Percentiles rank a stretch among this genome's conserved stretches.
These are phyloP conservation scores for Teratosphaeria pseudoeucalypti DNA, from an alignment of 2,329 filamentous ascomycete species.

Conservation along the genomic window DNA sequence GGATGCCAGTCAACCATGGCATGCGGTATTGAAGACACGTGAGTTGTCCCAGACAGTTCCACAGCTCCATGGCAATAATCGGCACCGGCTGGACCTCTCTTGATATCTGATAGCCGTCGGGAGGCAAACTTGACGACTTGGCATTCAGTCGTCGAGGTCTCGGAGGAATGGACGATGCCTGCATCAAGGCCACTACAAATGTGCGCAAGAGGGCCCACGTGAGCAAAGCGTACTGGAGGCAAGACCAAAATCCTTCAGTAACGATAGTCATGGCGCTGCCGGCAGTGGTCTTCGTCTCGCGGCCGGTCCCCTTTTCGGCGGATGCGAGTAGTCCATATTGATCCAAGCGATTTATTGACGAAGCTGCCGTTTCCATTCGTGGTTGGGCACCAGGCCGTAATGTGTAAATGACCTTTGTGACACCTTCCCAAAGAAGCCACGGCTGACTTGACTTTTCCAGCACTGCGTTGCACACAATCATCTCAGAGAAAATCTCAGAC, in stretches of 20 bases:
- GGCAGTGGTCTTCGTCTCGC: slow-evolving; percentile 1
- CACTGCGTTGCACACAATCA: slow-evolving; percentile 75
- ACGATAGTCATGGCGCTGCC: slow-evolving; percentile 6
- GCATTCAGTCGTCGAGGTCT: slow-evolving; percentile 26
- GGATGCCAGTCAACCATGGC: slow-evolving; percentile 74
- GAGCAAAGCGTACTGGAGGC: slow-evolving; percentile 43
- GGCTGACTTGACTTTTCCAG: slow-evolving; percentile 73
- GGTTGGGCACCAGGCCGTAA: slow-evolving; percentile 23
- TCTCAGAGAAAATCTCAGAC: slow-evolving; percentile 77
- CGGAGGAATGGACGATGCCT: slow-evolving; percentile 56
- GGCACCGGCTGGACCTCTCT: slow-evolving; percentile 32
- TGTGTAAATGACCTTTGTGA: slow-evolving; percentile 57
- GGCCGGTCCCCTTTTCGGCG: slow-evolving; percentile 11
- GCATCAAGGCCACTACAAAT: slow-evolving; percentile 52
- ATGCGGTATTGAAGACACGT: slow-evolving; percentile 68
- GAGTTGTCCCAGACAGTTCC: slow-evolving; percentile 62
- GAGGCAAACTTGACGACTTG: background rate
- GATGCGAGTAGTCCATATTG: slow-evolving; percentile 46
- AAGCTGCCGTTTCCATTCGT: slow-evolving; percentile 10
- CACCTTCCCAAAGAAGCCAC: slow-evolving; percentile 77
- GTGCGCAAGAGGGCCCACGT: slow-evolving; percentile 49
- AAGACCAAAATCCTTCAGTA: slow-evolving; percentile 31
- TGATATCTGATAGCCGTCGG: background rate
- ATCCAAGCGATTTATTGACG: slow-evolving; percentile 39
- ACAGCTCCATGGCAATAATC: slow-evolving; percentile 66